Percentiles rank a stretch among this genome's conserved stretches.
Evolutionary conservation across 1,284 basidiomycete genomes (phyloP).

Genomic region (Cutaneotrichosporon sp.): DNA sequence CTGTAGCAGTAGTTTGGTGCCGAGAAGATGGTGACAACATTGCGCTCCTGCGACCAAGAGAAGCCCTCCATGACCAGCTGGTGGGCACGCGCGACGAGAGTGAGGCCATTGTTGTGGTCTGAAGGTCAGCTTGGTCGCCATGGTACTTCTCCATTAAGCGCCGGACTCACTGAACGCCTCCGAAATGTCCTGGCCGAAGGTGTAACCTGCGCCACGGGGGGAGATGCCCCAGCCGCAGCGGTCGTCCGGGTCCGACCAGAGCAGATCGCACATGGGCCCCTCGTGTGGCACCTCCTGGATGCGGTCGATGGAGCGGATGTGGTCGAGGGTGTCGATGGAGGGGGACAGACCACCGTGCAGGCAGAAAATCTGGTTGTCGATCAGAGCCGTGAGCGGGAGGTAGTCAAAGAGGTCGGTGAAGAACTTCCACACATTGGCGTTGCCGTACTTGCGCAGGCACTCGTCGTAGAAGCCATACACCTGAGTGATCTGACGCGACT

Average conservation of each 20-base stretch:
- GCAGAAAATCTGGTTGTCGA: conserved; percentile 99
- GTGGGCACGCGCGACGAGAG: conserved; percentile 91
- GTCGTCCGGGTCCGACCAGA: conserved; percentile 99
- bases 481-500: conserved; percentile 98
- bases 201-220: conserved; percentile 97
- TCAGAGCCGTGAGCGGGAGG: conserved; percentile 91
- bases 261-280: conserved; percentile 97
- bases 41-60: conserved; percentile 93
- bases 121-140: not conserved
- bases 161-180: conserved; percentile 54
- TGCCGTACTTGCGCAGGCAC: conserved; percentile 98
- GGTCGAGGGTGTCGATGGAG: conserved; percentile 98
- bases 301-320: conserved; percentile 96
- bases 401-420: conserved; percentile 99
- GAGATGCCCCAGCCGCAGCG: conserved; percentile 99
- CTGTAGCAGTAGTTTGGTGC: conserved; percentile 99
- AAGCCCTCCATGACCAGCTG: conserved; percentile 98
- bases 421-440: conserved; percentile 99
- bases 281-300: conserved; percentile 99
- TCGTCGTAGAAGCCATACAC: conserved; percentile 99
- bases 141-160: not conserved
- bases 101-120: conserved; percentile 96
- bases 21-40: conserved; percentile 99
- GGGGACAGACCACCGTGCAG: conserved; percentile 97
- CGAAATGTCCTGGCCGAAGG: conserved; percentile 95